These are phyloP conservation scores for Talaromyces sp. DNA, from an alignment of 2,329 filamentous ascomycete species.

Conservation along the genomic window DNA sequence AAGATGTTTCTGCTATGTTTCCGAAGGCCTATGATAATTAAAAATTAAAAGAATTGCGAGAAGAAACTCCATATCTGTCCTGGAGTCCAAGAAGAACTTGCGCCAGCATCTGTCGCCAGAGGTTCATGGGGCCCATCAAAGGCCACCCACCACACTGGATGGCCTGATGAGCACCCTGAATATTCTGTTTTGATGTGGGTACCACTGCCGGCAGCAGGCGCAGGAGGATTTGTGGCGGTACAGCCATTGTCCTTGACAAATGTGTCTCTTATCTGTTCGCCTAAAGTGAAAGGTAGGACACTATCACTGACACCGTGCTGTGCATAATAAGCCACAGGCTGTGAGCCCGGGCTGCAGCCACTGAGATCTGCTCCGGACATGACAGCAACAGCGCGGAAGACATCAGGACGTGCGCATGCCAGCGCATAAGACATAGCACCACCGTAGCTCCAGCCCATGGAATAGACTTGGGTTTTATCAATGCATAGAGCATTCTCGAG, in stretches of 20 bases:
- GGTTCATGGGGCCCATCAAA: conserved; percentile 12
- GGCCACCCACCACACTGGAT: conserved; percentile 10
- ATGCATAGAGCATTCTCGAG: conserved; percentile 2
- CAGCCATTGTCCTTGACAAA: conserved; percentile 13
- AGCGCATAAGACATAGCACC: conserved; percentile 14
- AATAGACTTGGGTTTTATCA: conserved; percentile 6
- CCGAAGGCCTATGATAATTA: too few relatives aligned
- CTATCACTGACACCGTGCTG: conserved; percentile 11
- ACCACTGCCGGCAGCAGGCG: conserved; percentile 1
- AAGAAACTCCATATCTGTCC: conserved; percentile 10
- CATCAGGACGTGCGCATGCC: conserved; percentile 9
- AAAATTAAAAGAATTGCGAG: background rate
- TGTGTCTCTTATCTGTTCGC: conserved; percentile 7
- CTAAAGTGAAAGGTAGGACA: conserved; percentile 1
- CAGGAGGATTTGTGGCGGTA: background rate
- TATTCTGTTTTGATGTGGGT: conserved; percentile 13
- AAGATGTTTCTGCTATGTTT: too few relatives aligned
- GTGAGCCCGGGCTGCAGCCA: conserved; percentile 6
- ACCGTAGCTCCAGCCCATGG: conserved; percentile 13
- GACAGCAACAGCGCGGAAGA: conserved; percentile 10
- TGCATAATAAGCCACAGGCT: conserved; percentile 11
- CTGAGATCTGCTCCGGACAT: conserved; percentile 14
- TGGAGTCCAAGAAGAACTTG: conserved; percentile 10
- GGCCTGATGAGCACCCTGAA: conserved; percentile 1
- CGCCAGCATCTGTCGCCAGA: conserved; percentile 1